Conservation (phyloP, 352 stramenopile species). For the Globisporangium sylvaticum region DNA sequence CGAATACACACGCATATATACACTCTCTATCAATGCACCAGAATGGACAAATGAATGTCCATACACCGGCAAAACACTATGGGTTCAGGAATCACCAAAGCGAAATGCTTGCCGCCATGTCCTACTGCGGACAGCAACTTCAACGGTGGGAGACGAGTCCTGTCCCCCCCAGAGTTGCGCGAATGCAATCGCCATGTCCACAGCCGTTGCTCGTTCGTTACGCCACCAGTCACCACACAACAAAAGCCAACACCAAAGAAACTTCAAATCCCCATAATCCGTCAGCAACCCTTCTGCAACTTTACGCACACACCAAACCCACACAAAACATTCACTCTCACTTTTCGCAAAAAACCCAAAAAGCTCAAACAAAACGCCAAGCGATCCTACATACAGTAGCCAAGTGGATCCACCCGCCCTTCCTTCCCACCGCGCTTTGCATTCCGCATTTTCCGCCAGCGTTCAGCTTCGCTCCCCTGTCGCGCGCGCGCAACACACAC, state of each 20-base stretch:
- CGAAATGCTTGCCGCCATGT: background rate
- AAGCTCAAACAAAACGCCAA: background rate
- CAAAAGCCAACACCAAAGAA: background rate
- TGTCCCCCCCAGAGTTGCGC: background rate
- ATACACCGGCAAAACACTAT: background rate
- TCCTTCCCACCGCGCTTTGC: background rate
- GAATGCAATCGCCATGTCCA: background rate
- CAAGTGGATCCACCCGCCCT: background rate
- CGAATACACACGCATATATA: background rate
- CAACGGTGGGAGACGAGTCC: background rate
- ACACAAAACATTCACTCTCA: background rate
- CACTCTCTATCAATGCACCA: background rate
- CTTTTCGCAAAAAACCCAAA: background rate
- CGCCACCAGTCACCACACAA: background rate
- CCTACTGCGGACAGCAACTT: background rate
- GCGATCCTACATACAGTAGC: background rate
- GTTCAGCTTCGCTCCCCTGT: background rate
- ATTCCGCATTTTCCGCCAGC: background rate
- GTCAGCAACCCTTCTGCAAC: background rate
- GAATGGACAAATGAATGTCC: background rate
- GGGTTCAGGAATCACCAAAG: background rate
- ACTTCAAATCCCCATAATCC: background rate
- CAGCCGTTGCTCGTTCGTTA: background rate
- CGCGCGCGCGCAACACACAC: background rate
- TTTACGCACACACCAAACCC: background rate